These are phyloP conservation scores for Neurospora sp. DNA, from an alignment of 495 filamentous ascomycete species.

Conservation along the genomic window DNA sequence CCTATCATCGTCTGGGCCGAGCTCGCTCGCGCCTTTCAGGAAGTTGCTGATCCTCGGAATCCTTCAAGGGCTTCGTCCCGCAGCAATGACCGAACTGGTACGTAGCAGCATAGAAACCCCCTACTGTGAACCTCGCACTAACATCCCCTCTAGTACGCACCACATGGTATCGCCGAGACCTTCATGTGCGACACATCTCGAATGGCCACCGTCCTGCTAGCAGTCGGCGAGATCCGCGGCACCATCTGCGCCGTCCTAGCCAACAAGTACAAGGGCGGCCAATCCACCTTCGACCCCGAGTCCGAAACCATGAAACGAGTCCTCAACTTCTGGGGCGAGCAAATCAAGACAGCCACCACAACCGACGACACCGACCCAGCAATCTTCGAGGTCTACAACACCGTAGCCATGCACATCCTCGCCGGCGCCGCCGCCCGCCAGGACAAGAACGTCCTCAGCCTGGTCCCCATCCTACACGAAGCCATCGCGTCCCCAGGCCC, in stretches of 20 bases:
- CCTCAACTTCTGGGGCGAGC: slow-evolving; percentile 14
- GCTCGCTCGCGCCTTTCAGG: neutral
- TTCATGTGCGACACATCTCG: slow-evolving; percentile 14
- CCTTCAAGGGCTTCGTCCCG: slow-evolving; percentile 33
- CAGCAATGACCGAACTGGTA: slow-evolving; percentile 26
- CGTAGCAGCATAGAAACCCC: slow-evolving; percentile 8
- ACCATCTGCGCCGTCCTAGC: slow-evolving; percentile 22
- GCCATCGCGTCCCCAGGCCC: slow-evolving; percentile 8
- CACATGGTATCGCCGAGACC: slow-evolving; percentile 13
- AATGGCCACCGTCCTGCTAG: neutral
- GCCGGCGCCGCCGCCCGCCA: slow-evolving; percentile 21
- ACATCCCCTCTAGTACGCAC: slow-evolving; percentile 14
- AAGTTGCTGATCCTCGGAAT: slow-evolving; percentile 31
- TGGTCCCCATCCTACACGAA: slow-evolving; percentile 12
- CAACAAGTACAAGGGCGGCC: slow-evolving; percentile 26
- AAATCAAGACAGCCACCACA: slow-evolving; percentile 7
- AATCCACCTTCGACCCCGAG: slow-evolving; percentile 19
- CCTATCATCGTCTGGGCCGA: neutral
- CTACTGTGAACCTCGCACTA: neutral
- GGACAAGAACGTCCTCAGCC: slow-evolving; percentile 13
- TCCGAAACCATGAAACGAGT: slow-evolving; percentile 11
- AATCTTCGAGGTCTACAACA: slow-evolving; percentile 14
- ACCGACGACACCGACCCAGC: slow-evolving; percentile 4
- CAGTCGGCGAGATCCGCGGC: slow-evolving; percentile 16
- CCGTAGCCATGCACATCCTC: slow-evolving; percentile 16